phyloP scores from a whole-genome alignment of 1,284 basidiomycete genomes.

The Puccinia triticina region DNA sequence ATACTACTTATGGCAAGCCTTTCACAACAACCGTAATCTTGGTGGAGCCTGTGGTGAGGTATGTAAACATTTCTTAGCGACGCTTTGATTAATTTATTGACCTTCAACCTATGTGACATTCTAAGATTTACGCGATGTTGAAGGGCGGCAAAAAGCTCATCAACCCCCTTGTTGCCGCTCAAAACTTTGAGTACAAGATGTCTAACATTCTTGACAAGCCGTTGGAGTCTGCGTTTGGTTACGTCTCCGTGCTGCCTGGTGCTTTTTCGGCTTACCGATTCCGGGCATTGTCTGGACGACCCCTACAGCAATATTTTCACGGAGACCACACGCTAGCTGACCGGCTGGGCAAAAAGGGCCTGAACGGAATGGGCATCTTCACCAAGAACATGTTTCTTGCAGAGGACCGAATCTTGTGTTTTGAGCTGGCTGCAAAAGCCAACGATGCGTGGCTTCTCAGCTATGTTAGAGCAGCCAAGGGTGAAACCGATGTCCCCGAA shows the following conservation, averaged over 20 bases:
- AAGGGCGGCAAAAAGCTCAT: conserved; percentile 86
- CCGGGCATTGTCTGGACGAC: conserved; percentile 85
- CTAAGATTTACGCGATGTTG: conserved; percentile 91
- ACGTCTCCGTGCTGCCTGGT: conserved; percentile 85
- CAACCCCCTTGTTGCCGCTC: conserved; percentile 78
- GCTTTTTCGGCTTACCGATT: conserved; percentile 94
- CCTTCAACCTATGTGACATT: neutral
- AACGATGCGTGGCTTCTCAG: conserved; percentile 58
- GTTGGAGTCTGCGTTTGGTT: conserved; percentile 90
- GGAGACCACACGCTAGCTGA: conserved; percentile 89
- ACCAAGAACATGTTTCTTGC: conserved; percentile 69
- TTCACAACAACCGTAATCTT: conserved; percentile 72
- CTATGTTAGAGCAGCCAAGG: conserved; percentile 65
- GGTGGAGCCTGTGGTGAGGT: conserved; percentile 84
- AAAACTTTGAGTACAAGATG: conserved; percentile 99
- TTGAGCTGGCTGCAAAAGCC: conserved; percentile 90
- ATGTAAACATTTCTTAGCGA: conserved; percentile 66
- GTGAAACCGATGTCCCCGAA: conserved; percentile 85
- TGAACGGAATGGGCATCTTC: conserved; percentile 77
- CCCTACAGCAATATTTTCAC: conserved; percentile 96
- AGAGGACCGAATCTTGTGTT: conserved; percentile 92
- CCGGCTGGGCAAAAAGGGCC: conserved; percentile 87
- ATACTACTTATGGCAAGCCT: conserved; percentile 94
- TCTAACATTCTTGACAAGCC: conserved; percentile 91
- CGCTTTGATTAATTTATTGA: neutral